These are phyloP conservation scores for Chaetomidium leptoderma DNA, from an alignment of 495 filamentous ascomycete species.

Conservation along the genomic window DNA sequence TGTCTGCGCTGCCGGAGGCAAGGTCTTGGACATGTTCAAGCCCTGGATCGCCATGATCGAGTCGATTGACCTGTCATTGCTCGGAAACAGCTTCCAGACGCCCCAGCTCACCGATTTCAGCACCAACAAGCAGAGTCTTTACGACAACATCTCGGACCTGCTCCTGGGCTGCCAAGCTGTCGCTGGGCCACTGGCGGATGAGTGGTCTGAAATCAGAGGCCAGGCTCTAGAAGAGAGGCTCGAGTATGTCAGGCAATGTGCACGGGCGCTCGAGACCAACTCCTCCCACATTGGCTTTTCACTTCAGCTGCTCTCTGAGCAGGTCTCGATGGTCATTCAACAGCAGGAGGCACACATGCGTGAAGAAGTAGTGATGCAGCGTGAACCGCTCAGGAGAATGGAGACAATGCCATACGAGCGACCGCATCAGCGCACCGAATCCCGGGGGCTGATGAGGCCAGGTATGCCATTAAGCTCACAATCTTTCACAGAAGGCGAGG, in stretches of 20 bases:
- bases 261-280: constrained; percentile 75
- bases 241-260: constrained; percentile 67
- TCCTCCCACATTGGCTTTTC: constrained; percentile 85
- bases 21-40: constrained; percentile 78
- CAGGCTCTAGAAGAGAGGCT: constrained; percentile 88
- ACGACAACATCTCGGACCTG: constrained; percentile 88
- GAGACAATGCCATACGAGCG: constrained; percentile 46
- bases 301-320: constrained; percentile 78
- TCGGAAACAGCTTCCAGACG: constrained; percentile 71
- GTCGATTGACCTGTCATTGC: constrained; percentile 74
- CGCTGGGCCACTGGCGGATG: constrained; percentile 83
- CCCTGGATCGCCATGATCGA: constrained; percentile 84
- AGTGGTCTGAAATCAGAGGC: constrained; percentile 89
- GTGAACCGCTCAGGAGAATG: constrained; percentile 39
- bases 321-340: constrained; percentile 53
- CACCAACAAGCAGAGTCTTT: constrained; percentile 83
- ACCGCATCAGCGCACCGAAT: constrained; percentile 46
- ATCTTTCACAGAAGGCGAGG: constrained; percentile 63
- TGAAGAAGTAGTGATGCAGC: constrained; percentile 35
- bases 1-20: constrained; percentile 66
- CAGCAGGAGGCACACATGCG: constrained; percentile 39
- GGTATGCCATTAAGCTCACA: constrained; percentile 51
- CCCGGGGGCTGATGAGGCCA: constrained; percentile 40
- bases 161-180: constrained; percentile 81
- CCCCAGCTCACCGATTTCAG: constrained; percentile 84